A percentile compares a stretch with the other conserved stretches of the same genome.
Evolutionary conservation across 2,329 filamentous ascomycete species (phyloP).

Genomic region (Oidium heveae): DNA sequence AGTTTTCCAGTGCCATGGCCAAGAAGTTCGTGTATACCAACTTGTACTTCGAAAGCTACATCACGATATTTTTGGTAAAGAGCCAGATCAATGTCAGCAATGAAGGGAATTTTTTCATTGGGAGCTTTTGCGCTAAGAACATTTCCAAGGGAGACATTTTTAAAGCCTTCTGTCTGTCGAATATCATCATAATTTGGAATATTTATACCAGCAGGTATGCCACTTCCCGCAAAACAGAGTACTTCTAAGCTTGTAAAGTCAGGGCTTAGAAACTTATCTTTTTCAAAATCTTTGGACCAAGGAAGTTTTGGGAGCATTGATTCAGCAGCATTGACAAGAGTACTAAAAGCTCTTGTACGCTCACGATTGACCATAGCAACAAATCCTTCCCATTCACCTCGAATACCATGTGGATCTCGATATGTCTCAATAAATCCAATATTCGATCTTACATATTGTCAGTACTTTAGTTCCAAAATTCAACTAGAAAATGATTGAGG

Average conservation of each 20-base stretch:
- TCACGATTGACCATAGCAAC: conserved; percentile 73
- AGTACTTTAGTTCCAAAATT: background rate
- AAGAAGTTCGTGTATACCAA: conserved; percentile 73
- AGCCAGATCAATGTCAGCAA: conserved; percentile 50
- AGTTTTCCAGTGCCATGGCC: conserved; percentile 87
- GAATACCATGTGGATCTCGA: conserved; percentile 54
- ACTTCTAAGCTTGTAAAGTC: conserved; percentile 94
- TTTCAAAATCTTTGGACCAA: conserved; percentile 76
- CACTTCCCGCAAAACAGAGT: conserved; percentile 44
- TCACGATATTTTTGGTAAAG: conserved; percentile 68
- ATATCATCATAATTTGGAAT: conserved; percentile 54
- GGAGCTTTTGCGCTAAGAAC: conserved; percentile 77
- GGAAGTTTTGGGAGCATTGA: conserved; percentile 70
- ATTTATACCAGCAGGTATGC: conserved; percentile 43
- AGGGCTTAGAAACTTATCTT: conserved; percentile 82
- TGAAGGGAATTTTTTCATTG: conserved; percentile 80
- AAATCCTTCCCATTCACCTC: conserved; percentile 66
- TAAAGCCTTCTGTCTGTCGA: conserved; percentile 64
- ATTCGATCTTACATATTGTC: background rate
- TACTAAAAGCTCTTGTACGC: conserved; percentile 65
- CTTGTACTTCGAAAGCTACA: conserved; percentile 78
- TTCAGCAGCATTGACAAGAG: conserved; percentile 59
- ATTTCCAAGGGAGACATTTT: conserved; percentile 84
- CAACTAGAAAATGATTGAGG: too few species aligned
- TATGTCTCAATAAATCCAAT: conserved; percentile 71